Base-by-base conservation (phyloP, 1,139 yeast genomes). In the Scheffersomyces parashehatae region DNA sequence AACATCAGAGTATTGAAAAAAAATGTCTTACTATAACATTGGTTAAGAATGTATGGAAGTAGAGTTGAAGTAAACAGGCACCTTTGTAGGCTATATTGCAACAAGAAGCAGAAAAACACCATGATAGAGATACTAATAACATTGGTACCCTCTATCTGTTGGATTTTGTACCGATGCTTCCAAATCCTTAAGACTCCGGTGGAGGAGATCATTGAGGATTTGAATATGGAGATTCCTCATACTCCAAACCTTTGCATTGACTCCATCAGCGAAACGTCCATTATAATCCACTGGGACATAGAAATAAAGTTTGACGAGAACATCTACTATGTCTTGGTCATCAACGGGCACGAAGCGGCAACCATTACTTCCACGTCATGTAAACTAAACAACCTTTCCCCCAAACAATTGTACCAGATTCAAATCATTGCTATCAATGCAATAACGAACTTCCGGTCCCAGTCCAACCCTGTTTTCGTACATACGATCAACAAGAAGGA, bases 231-330 rank as follows among this genome's bases (percentile, higher is more conserved):
- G 41, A 70, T 74, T 33, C 79, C 79, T 8, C 73, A 68, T 47
- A 54, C 68, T 4, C 77, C 79, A 15, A 59, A 50, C 29, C 61
- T 73, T 29, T 71, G 76, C 48, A 63, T 74, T 29, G 79, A 74
- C 52, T 60, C 68, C 39, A 58, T 74, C 38, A 56, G 60, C 15
- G 47, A 54, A 28, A 50, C 49, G 29, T 62, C 70, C 24, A 68
- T 70, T 9, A 61, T 68, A 14, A 56, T 74, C 30, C 79, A 72
- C 49, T 74, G 79, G 79, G 78, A 73, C 49, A 61, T 72, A 16
- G 67, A 65, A 41, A 47, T 57, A 15, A 52, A 52, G 33, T 48
- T 49, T n/a, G 66, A 64, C 35, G 77, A 73, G 44, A 64, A 59
- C 45, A 55, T 73, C 41, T 64, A 65, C 51, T 74, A 66, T 47